These are phyloP conservation scores for Centaurea solstitialis DNA, from an alignment of 129 eudicot species.

Conservation along the genomic window DNA sequence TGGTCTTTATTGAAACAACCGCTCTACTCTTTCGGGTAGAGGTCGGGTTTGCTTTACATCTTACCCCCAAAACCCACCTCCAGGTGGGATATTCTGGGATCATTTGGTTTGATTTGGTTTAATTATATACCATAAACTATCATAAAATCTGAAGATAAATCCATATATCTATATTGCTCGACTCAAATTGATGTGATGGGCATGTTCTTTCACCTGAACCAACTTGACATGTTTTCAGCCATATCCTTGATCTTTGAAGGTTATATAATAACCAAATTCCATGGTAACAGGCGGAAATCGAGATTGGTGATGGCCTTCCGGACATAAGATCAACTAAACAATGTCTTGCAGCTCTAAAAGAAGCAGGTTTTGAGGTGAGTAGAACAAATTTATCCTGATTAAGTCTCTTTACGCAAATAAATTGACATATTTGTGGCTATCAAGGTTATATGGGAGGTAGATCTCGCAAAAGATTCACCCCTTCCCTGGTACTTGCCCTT, in stretches of 20 bases:
- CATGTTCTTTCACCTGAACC: no score
- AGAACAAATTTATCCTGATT: not conserved
- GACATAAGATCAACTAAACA: constrained; percentile 71
- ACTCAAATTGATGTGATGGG: no score
- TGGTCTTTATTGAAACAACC: no score
- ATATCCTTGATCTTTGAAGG: not conserved
- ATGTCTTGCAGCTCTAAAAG: constrained; percentile 82
- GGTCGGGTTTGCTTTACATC: no score
- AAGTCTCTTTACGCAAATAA: not conserved
- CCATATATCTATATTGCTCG: not conserved
- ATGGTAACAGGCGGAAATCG: constrained; percentile 74
- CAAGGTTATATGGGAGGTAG: constrained; percentile 75
- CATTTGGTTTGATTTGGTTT: no score
- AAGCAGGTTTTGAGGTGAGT: constrained; percentile 93
- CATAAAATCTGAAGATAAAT: not conserved
- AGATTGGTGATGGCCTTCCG: constrained; percentile 95
- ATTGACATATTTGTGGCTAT: not conserved
- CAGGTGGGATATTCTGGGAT: no score
- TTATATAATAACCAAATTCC: constrained; percentile 1
- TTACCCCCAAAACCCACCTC: no score
- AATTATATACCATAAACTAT: no score
- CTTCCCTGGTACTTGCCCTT: constrained; percentile 82
- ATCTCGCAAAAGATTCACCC: constrained; percentile 70
- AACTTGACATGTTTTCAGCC: not conserved
- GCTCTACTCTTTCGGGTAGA: no score